Evolutionary conservation across 192 early-diverging fungal genomes (phyloP).

Genomic region (Gorgonomyces haynaldii): DNA sequence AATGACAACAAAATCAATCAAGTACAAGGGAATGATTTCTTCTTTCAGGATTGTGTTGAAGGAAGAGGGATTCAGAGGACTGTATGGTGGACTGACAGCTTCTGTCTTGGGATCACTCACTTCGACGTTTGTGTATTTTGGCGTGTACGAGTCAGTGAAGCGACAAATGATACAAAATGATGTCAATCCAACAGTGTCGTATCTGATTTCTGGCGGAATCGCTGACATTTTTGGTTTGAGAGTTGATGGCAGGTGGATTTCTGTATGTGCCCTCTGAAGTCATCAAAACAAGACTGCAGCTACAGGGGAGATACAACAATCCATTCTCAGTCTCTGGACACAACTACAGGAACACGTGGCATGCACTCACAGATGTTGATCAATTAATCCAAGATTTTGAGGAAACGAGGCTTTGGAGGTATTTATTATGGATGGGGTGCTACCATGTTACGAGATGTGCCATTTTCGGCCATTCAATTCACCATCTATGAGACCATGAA

Average conservation of each 20-base stretch:
- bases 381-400: conserved; percentile 8
- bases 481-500: conserved; percentile 25
- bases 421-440: conserved; percentile 29
- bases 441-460: conserved; percentile 26
- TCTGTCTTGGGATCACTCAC: conserved; percentile 20
- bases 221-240: no score
- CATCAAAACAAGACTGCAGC: conserved; percentile 79
- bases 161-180: conserved; percentile 8
- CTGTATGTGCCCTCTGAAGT: conserved; percentile 29
- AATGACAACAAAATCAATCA: conserved; percentile 6
- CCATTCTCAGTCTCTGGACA: conserved; percentile 64
- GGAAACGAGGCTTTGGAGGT: conserved; percentile 25
- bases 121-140: conserved; percentile 24
- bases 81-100: conserved; percentile 21
- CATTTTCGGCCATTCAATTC: conserved; percentile 30
- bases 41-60: conserved; percentile 13
- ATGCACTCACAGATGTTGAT: conserved; percentile 40
- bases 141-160: conserved; percentile 25
- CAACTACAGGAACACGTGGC: conserved; percentile 53
- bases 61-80: conserved; percentile 21
- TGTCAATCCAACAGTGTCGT: conserved; percentile 7
- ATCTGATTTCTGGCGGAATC: conserved; percentile 20
- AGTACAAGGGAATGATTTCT: conserved; percentile 14
- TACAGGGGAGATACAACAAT: conserved; percentile 72
- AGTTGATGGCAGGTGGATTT: conserved; percentile 9